phyloP scores from a whole-genome alignment of 2,329 filamentous ascomycete genomes.

The Monilinia polystroma region DNA sequence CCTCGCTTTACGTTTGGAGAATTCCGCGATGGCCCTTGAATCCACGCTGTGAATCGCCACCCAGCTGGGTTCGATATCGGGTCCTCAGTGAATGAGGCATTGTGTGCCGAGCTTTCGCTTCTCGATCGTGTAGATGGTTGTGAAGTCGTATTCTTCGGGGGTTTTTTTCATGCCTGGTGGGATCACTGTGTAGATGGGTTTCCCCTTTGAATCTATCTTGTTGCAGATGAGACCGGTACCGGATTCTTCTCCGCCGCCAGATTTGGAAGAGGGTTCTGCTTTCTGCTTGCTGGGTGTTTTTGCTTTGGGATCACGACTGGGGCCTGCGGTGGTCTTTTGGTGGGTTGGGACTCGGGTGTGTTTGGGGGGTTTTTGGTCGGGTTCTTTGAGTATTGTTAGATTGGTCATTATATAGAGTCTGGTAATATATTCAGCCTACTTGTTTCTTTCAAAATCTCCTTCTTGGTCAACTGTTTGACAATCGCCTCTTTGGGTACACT shows the following conservation, averaged over 20 bases:
- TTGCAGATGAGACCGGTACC: not conserved
- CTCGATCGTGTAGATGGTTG: not conserved
- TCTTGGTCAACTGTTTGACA: not conserved
- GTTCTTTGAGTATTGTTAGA: not conserved
- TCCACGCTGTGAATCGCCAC: not conserved
- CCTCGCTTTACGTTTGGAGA: too few relatives aligned
- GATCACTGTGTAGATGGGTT: not conserved
- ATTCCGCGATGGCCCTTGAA: not conserved
- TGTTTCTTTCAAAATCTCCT: not conserved
- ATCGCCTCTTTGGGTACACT: constrained; percentile 1
- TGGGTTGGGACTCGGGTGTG: not conserved
- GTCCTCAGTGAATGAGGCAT: not conserved
- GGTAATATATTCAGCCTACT: not conserved
- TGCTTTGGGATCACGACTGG: not conserved
- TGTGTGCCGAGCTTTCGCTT: not conserved
- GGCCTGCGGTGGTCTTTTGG: not conserved
- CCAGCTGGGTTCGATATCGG: not conserved
- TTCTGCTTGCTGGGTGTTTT: not conserved
- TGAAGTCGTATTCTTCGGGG: not conserved
- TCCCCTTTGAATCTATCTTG: not conserved
- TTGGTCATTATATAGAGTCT: not conserved
- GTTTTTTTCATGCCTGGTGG: accelerated
- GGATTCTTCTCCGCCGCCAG: not conserved
- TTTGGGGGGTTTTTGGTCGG: not conserved
- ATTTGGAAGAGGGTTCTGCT: too few relatives aligned